Base-by-base conservation (phyloP, 2,329 filamentous ascomycete species). In the Blumeriella jaapii region DNA sequence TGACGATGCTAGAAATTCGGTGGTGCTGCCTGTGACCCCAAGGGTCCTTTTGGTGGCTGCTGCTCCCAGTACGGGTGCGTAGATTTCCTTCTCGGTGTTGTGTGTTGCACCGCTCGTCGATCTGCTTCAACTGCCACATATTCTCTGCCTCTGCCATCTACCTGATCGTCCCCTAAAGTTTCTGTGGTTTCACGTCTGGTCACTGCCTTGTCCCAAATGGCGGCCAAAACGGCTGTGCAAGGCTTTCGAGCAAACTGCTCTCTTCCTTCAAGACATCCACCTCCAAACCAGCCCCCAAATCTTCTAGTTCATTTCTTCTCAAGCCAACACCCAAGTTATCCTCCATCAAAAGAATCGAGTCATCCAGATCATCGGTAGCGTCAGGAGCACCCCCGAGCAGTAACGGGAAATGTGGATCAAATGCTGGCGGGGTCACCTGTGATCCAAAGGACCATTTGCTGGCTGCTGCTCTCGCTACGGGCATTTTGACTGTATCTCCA, bases 61-160 rank as follows among this genome's bases (percentile, higher is more conserved):
- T 55, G 53, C 36, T 55, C 52, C 9, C 16, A 36, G 16, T 53
- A 48, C 29, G 53, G 53, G 50, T 50, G 45, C n/a, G 50, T 45
- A 16, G 22, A 24, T 8, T 20, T 14, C 29, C 13, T 31, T 27
- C 12, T 4, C 22, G 22, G 10, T 24, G 22, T n/a, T 24, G 9
- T 24, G 7, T 24, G 3, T n/a, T n/a, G n/a, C n/a, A 24, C 12
- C 12, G 22, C 22, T 24, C 9, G 4, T 24, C 7, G 3, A 9
- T 24, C 6, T 24, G 4, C 22, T 10, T n/a, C 10, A 8, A 9
- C 15, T 15, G 16, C 14, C 20, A 34, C 29, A 16, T 39, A 19
- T 38, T 23, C 15, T n/a, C n/a, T n/a, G n/a, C n/a, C 22, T 24
- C 27, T 19, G 12, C 23, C 17, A 32, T 23, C n/a, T 38, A 20